Conservation (phyloP, 106 monocot species). For the Apostasia shenzhenica region DNA sequence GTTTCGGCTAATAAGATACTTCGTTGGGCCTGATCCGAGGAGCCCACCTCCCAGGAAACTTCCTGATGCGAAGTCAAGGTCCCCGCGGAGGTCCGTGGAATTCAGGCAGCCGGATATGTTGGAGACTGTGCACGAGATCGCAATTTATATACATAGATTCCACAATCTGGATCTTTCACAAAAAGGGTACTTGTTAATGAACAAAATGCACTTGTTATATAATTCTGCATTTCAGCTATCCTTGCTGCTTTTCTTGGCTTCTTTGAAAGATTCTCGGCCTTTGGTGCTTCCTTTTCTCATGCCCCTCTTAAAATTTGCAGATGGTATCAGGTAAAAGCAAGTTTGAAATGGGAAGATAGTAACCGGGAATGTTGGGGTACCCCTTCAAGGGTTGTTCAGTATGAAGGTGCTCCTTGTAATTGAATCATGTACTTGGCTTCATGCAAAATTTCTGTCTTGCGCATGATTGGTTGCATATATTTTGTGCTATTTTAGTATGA, state of each 20-base stretch:
- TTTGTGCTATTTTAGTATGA: too few species aligned
- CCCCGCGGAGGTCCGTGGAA: slow-evolving; percentile 17
- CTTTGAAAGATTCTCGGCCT: not conserved
- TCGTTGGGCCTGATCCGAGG: slow-evolving; percentile 26
- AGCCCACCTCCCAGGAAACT: slow-evolving; percentile 22
- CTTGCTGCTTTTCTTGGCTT: not conserved
- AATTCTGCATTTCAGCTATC: too few species aligned
- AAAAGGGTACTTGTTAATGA: slow-evolving; percentile 54
- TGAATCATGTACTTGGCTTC: not conserved
- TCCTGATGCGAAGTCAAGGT: slow-evolving; percentile 8
- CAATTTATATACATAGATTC: slow-evolving; percentile 89
- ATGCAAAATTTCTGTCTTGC: too few species aligned
- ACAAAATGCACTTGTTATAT: too few species aligned
- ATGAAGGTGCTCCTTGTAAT: slow-evolving; percentile 56
- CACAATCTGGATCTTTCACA: slow-evolving; percentile 99
- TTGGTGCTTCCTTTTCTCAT: not conserved
- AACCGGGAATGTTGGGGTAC: slow-evolving; percentile 30
- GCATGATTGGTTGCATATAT: too few species aligned
- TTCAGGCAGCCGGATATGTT: slow-evolving; percentile 69
- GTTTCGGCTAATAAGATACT: slow-evolving; percentile 46
- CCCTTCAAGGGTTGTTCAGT: slow-evolving; percentile 92
- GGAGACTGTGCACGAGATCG: slow-evolving; percentile 87
- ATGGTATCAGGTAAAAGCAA: slow-evolving; percentile 93
- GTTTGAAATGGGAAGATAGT: slow-evolving; percentile 68
- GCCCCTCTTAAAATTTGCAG: slow-evolving; percentile 30